Evolutionary conservation across 768 basidiomycete species (phyloP).

Genomic region (Lentinula aciculospora): DNA sequence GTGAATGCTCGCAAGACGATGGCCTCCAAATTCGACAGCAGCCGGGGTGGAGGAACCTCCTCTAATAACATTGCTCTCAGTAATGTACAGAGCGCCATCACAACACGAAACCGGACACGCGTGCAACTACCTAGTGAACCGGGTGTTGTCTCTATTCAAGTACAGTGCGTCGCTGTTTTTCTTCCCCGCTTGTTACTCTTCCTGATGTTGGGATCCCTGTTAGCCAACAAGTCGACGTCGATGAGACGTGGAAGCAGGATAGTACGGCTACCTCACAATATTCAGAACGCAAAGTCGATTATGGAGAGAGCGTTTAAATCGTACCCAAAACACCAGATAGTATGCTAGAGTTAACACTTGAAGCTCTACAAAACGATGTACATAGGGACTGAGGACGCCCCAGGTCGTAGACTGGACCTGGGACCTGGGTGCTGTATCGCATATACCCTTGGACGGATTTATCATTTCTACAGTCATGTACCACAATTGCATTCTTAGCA

Average conservation of each 20-base stretch:
- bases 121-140: neutral
- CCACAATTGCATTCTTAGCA: neutral
- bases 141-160: constrained; percentile 3
- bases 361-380: neutral
- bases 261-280: neutral
- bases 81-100: neutral
- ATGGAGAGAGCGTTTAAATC: neutral
- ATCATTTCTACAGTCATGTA: neutral
- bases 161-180: neutral
- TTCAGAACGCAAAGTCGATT: constrained; percentile 4
- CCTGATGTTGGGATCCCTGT: neutral
- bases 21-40: constrained; percentile 3
- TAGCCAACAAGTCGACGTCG: constrained; percentile 3
- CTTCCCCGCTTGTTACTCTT: neutral
- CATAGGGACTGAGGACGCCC: neutral
- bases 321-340: neutral
- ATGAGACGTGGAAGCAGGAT: constrained; percentile 2
- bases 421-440: neutral
- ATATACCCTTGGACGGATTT: neutral
- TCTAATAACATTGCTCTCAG: constrained; percentile 4
- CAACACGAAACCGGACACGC: neutral
- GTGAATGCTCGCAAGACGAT: constrained; percentile 6
- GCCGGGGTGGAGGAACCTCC: neutral
- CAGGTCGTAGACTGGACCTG: neutral
- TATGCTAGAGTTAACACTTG: neutral